Conservation (phyloP, 1,284 basidiomycete genomes). For the Rhizopogon hawkerae region DNA sequence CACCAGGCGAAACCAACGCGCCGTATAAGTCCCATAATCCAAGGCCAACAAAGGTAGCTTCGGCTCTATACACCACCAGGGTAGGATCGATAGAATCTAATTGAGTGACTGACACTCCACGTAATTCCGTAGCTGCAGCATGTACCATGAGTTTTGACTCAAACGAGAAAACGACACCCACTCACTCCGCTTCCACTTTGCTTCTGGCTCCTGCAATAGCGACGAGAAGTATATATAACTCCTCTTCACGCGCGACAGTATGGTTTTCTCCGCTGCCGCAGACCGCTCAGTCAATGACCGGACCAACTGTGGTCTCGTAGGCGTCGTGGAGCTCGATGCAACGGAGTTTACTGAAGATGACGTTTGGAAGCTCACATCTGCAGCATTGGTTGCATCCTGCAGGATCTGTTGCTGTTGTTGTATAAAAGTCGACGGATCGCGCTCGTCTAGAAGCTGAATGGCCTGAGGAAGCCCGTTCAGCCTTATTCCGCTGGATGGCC, state of each 20-base stretch:
- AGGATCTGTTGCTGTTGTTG: constrained; percentile 47
- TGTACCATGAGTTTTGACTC: constrained; percentile 4
- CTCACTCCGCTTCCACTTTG: constrained; percentile 88
- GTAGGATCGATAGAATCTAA: constrained; percentile 97
- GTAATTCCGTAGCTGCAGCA: constrained; percentile 65
- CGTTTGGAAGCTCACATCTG: constrained; percentile 58
- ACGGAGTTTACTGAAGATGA: constrained; percentile 41
- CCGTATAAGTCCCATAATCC: constrained; percentile 95
- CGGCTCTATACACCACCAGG: constrained; percentile 90
- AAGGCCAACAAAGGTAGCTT: constrained; percentile 96
- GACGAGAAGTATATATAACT: constrained; percentile 99
- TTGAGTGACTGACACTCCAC: constrained; percentile 90
- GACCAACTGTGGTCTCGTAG: constrained; percentile 29
- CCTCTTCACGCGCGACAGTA: constrained; percentile 76
- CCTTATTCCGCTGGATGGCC: constrained; percentile 64
- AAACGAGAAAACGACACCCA: constrained; percentile 7
- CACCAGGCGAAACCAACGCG: constrained; percentile 78
- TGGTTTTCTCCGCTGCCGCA: constrained; percentile 63
- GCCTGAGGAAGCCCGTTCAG: constrained; percentile 77
- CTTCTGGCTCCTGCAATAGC: constrained; percentile 93
- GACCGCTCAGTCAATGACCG: constrained; percentile 43
- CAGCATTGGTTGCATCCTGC: constrained; percentile 62
- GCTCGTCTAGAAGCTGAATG: constrained; percentile 57
- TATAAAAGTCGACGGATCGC: constrained; percentile 50
- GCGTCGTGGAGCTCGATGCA: constrained; percentile 26